phyloP scores from a whole-genome alignment of 306 rosid species.

The Cajanus cajan region DNA sequence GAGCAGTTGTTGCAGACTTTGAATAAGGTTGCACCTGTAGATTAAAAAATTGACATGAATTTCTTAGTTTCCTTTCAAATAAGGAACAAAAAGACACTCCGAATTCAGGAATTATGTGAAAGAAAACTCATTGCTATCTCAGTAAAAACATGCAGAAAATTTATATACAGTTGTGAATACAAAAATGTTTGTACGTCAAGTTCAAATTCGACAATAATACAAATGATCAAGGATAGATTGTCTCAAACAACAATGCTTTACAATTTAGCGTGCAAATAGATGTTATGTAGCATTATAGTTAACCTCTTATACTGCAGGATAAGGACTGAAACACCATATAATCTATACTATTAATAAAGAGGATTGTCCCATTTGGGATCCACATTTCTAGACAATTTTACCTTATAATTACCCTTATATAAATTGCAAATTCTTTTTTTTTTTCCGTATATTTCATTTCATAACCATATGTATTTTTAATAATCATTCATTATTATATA shows the following conservation, averaged over 20 bases:
- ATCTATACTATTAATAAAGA: too few species aligned
- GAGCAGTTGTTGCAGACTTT: constrained; percentile 88
- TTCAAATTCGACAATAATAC: neutral
- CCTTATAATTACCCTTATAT: too few species aligned
- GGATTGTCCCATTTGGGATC: too few species aligned
- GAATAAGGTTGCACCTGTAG: constrained; percentile 85
- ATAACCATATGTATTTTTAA: too few species aligned
- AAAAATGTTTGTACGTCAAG: neutral
- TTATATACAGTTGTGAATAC: neutral
- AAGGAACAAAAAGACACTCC: neutral
- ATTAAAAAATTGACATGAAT: constrained; percentile 10
- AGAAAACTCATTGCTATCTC: neutral
- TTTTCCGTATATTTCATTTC: too few species aligned
- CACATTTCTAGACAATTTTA: too few species aligned
- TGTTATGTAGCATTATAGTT: neutral
- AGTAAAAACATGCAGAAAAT: neutral
- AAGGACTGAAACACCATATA: neutral
- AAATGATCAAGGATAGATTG: neutral
- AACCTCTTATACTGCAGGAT: constrained; percentile 1
- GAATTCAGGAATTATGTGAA: neutral
- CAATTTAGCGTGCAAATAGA: neutral
- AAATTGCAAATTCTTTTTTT: too few species aligned
- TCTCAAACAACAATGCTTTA: neutral
- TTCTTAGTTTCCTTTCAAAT: neutral
- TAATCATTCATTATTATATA: too few species aligned